Base-by-base conservation (phyloP, 352 stramenopile genomes). In the Globisporangium cystogenes region DNA sequence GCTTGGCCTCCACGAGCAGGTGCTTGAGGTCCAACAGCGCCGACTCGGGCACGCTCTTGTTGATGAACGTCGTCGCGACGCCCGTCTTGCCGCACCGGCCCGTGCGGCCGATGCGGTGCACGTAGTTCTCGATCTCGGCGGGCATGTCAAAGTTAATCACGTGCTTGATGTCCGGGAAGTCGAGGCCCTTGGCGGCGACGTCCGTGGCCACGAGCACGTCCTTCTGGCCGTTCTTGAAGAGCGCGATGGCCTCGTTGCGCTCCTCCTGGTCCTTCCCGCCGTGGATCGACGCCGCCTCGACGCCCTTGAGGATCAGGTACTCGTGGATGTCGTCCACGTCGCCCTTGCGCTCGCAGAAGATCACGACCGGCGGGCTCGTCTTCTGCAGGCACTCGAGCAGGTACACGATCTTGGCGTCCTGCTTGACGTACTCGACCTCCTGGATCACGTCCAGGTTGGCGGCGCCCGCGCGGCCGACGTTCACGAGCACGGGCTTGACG, bases 71-170 rank as follows among this genome's bases (percentile, higher is more conserved):
- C 12, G 97, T 99, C 1, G 96, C 97, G 0, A 99, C 96, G 33
- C 82, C 82, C 2, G 96, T 99, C 67, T 99, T 99, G 11, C 97
- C 97, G 63, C 94, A 98, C 37, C 97, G 95, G 37, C 97, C 97
- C 10, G 97, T 99, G 55, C 97, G 95, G 42, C 97, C 97, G 60
- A 99, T 99, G 51, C 97, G 82, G 90, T 99, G 97, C 37, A 99
- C 96, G 70, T 99, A 99, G 70, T 99, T 99, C 73, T 99, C 97
- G 64, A 99, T 99, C 69, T 99, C 96, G 39, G 78, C 82, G 0
- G 97, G 97, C 97, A 99, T 99, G 71, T 99, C 96, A 64, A 99
- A 99, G 69, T 99, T 99, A 59, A 99, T 99, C 16, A 99, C 97
- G 68, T 99, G 96, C 70, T 99, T 97, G 64, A 99, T 99, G 66